These are phyloP conservation scores for Pyrenochaeta sp. DNA, from an alignment of 2,329 filamentous ascomycete genomes.

Conservation along the genomic window DNA sequence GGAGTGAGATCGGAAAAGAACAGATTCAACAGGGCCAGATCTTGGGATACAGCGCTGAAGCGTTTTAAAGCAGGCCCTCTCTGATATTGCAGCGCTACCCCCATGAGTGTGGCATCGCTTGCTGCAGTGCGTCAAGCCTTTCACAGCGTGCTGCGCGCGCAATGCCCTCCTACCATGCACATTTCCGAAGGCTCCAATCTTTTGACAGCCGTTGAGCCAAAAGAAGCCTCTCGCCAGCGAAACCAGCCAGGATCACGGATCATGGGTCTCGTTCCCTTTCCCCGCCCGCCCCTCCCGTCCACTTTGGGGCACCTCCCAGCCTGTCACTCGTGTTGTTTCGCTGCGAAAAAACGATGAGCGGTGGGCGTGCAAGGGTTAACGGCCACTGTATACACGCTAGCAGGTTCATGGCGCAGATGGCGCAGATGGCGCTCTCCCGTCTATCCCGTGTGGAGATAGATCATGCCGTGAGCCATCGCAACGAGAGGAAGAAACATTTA, in stretches of 20 bases:
- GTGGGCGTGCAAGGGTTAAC: neutral
- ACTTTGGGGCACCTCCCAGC: constrained; percentile 1
- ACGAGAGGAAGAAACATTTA: no score
- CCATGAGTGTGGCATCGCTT: constrained; percentile 4
- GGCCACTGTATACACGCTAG: constrained; percentile 7
- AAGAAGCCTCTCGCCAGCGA: neutral
- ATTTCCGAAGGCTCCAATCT: neutral
- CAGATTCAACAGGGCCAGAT: constrained; percentile 17
- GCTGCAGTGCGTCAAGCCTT: no score
- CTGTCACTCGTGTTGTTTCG: neutral
- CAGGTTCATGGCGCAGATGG: neutral
- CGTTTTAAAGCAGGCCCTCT: constrained; percentile 20
- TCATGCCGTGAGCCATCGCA: neutral
- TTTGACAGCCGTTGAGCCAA: constrained; percentile 13
- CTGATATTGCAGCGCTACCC: constrained; percentile 10
- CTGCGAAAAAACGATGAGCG: constrained; percentile 12
- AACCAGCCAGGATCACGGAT: constrained; percentile 8
- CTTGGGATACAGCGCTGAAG: constrained; percentile 23
- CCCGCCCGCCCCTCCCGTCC: constrained; percentile 12
- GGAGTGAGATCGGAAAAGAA: constrained; percentile 8
- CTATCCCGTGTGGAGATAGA: no score
- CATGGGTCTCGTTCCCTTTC: constrained; percentile 1
- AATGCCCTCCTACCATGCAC: constrained; percentile 3
- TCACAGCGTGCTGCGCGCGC: neutral
- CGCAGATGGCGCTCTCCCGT: constrained; percentile 1